These are phyloP conservation scores for Galerina marginata DNA, from an alignment of 768 basidiomycete species.

Conservation along the genomic window DNA sequence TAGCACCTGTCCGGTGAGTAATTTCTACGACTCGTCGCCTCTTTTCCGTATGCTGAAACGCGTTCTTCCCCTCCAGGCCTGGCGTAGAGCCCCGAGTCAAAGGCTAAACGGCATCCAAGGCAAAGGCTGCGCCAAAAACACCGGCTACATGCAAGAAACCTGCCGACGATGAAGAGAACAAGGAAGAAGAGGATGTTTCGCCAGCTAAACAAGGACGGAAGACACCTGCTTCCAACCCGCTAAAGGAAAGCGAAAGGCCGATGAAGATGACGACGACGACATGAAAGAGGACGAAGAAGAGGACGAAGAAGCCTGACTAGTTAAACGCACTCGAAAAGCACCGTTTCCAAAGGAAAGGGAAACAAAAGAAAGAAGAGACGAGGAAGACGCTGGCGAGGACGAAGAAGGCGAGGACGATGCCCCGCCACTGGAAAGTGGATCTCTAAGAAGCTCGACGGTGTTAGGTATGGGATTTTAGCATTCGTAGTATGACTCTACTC, in stretches of 20 bases:
- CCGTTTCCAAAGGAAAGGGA: slow-evolving; percentile 24
- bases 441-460: slow-evolving; percentile 66
- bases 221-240: slow-evolving; percentile 16
- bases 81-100: slow-evolving; percentile 30
- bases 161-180: slow-evolving; percentile 37
- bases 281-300: slow-evolving; percentile 33
- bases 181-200: slow-evolving; percentile 20
- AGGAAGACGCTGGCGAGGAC: slow-evolving; percentile 25
- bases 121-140: slow-evolving; percentile 20
- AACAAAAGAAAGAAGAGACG: slow-evolving; percentile 24
- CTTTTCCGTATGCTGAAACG: not conserved
- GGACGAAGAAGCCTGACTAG: slow-evolving; percentile 28
- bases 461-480: slow-evolving; percentile 19
- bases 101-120: slow-evolving; percentile 21
- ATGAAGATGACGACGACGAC: slow-evolving; percentile 32
- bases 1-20: slow-evolving; percentile 36
- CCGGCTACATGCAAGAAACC: slow-evolving; percentile 28
- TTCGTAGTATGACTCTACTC: too few relatives aligned
- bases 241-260: slow-evolving; percentile 18
- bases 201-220: slow-evolving; percentile 22
- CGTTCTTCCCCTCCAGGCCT: slow-evolving; percentile 25
- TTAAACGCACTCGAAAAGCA: slow-evolving; percentile 23
- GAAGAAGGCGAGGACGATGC: slow-evolving; percentile 30
- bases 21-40: slow-evolving; percentile 6
- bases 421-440: slow-evolving; percentile 50